Percentiles rank a stretch among this genome's conserved stretches.
These are phyloP conservation scores for Aureobasidium sp. DNA, from an alignment of 2,329 filamentous ascomycete genomes.

Conservation along the genomic window DNA sequence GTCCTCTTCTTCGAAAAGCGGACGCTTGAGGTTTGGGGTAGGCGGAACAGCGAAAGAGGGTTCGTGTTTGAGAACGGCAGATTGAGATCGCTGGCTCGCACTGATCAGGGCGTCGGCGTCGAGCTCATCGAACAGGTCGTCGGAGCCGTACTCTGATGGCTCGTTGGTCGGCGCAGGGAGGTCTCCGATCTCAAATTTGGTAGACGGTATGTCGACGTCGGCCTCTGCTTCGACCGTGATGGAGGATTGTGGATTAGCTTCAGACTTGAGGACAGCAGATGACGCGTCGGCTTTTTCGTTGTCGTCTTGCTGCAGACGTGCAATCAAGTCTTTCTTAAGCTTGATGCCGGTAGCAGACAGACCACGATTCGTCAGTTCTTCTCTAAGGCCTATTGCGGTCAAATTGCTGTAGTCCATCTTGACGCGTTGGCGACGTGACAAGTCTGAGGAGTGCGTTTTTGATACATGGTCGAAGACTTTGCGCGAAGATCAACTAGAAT, in stretches of 20 bases:
- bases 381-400: background rate
- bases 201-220: background rate
- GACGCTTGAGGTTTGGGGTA: background rate
- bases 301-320: slow-evolving; percentile 1
- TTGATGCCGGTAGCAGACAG: background rate
- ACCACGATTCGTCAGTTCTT: background rate
- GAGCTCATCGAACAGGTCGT: slow-evolving; percentile 7
- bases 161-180: background rate
- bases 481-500: background rate
- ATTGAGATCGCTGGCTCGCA: slow-evolving; percentile 5
- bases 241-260: background rate
- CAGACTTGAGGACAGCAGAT: background rate
- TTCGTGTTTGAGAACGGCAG: background rate
- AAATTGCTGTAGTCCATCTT: background rate
- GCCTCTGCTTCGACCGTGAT: background rate
- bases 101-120: background rate
- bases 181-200: background rate
- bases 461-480: background rate
- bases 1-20: background rate
- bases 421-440: background rate
- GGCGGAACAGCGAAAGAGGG: background rate
- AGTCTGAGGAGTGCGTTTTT: background rate
- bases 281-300: background rate
- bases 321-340: background rate
- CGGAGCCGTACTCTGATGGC: slow-evolving; percentile 1